phyloP scores from a whole-genome alignment of 2,329 filamentous ascomycete species.

The Scedosporium minutisporum region DNA sequence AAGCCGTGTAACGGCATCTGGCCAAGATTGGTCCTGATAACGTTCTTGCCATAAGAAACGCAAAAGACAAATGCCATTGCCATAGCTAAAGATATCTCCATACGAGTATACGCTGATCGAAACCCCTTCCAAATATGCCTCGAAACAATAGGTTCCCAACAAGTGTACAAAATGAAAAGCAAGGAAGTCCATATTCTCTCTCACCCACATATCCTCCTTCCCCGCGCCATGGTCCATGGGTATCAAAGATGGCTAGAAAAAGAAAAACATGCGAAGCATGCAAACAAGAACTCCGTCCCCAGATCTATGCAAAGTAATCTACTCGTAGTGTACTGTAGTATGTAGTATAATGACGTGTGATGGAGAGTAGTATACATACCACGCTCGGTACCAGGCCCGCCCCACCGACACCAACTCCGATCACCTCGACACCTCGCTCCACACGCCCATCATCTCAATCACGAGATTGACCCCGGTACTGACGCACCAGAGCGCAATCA shows the following conservation, averaged over 20 bases:
- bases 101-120: not conserved
- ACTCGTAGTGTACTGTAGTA: not conserved
- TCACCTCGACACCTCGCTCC: conserved; percentile 23
- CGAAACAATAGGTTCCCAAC: not conserved
- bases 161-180: not conserved
- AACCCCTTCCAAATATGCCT: not conserved
- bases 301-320: not conserved
- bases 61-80: not conserved
- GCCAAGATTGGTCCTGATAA: no score
- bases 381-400: not conserved
- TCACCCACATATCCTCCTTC: not conserved
- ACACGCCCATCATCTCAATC: conserved; percentile 59
- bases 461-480: conserved; percentile 75
- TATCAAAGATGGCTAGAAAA: not conserved
- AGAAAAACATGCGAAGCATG: not conserved
- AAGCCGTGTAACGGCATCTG: not conserved
- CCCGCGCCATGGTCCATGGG: not conserved
- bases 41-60: not conserved
- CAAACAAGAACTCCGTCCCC: not conserved
- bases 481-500: conserved; percentile 71
- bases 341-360: no score
- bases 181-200: not conserved
- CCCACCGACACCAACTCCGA: not conserved
- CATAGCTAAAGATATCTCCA: not conserved
- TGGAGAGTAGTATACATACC: no score